Conservation (phyloP, 2,329 filamentous ascomycete species). For the Claviceps monticola region DNA sequence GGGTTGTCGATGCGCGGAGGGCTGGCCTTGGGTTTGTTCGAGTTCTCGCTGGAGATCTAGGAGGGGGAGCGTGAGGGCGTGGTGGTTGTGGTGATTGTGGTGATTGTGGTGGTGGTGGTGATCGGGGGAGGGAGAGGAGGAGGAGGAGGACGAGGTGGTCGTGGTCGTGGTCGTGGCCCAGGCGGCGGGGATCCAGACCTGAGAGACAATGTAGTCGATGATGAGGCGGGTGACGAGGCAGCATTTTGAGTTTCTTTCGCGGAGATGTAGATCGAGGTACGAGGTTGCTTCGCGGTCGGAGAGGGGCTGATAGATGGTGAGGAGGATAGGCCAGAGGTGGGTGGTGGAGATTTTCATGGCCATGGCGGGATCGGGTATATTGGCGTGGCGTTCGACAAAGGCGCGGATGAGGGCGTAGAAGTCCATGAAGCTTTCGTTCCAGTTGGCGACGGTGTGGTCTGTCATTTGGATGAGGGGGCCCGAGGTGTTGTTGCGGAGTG, state of each 20-base stretch:
- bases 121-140: not conserved
- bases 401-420: conserved; percentile 22
- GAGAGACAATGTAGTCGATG: conserved; percentile 28
- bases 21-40: conserved; percentile 21
- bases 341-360: conserved; percentile 16
- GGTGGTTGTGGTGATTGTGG: conserved; percentile 5
- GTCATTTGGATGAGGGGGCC: conserved; percentile 22
- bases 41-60: conserved; percentile 24
- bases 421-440: conserved; percentile 23
- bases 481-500: conserved; percentile 9
- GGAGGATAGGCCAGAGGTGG: conserved; percentile 22
- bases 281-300: conserved; percentile 24
- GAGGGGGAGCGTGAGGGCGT: conserved; percentile 20
- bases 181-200: conserved; percentile 25
- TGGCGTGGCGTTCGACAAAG: conserved; percentile 23
- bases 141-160: conserved; percentile 21
- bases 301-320: conserved; percentile 24
- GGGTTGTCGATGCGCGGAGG: conserved; percentile 22
- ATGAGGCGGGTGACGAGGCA: conserved; percentile 29
- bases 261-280: conserved; percentile 27
- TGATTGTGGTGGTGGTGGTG: too few relatives aligned
- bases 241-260: conserved; percentile 24
- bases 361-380: conserved; percentile 16
- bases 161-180: conserved; percentile 23
- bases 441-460: conserved; percentile 19